Evolutionary conservation across 768 basidiomycete genomes (phyloP).

Genomic region (Trametes cinnabarina): DNA sequence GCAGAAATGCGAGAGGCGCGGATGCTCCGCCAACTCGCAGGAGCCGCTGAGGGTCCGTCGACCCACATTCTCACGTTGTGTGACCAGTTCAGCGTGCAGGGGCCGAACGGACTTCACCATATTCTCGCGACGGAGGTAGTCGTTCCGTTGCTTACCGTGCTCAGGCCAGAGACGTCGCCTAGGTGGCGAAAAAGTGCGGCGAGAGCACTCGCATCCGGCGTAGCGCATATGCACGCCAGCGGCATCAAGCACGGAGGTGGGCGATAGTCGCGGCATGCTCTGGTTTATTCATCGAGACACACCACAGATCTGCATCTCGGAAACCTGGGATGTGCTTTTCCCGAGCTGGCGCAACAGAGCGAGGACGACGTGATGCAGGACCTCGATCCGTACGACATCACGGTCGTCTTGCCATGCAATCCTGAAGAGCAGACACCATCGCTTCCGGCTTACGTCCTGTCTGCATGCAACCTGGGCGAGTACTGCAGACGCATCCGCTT

Average conservation of each 20-base stretch:
- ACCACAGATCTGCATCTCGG: slow-evolving; percentile 28
- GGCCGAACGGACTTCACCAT: slow-evolving; percentile 52
- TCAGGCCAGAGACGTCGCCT: slow-evolving; percentile 32
- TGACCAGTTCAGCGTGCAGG: slow-evolving; percentile 45
- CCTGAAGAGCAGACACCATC: neutral
- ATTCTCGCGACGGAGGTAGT: slow-evolving; percentile 48
- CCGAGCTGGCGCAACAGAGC: neutral
- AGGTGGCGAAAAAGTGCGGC: slow-evolving; percentile 19
- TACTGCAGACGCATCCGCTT: neutral
- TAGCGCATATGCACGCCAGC: slow-evolving; percentile 30
- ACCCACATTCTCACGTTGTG: slow-evolving; percentile 32
- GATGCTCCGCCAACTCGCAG: slow-evolving; percentile 15
- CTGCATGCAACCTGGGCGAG: neutral
- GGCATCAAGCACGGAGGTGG: slow-evolving; percentile 41
- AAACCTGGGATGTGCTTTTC: neutral
- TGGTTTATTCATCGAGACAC: too few species aligned
- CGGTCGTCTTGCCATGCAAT: neutral
- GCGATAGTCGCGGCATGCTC: too few species aligned
- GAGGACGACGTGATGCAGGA: neutral
- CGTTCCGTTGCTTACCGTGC: slow-evolving; percentile 40
- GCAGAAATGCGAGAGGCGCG: slow-evolving; percentile 15
- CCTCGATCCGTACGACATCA: neutral
- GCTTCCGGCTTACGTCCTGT: neutral
- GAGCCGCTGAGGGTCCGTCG: slow-evolving; percentile 5
- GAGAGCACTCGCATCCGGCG: neutral